Evolutionary conservation across 163 green algal species (phyloP), one percentile per base, ranked within the genome.

Genomic region (Chlamydomonas reinhardtii): DNA sequence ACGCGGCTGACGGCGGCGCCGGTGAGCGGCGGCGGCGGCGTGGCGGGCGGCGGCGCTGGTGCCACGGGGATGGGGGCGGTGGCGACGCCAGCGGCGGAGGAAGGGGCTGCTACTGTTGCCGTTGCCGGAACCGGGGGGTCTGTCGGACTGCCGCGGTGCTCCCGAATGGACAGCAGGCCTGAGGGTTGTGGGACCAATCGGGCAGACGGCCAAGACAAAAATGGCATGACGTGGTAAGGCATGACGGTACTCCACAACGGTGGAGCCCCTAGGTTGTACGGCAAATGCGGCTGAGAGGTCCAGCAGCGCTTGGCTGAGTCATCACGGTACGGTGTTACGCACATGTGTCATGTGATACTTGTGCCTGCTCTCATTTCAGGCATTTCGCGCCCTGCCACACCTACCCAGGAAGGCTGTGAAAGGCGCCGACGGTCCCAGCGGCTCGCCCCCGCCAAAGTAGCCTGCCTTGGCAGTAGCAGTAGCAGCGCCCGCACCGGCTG

Each of bases 381-480:
- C n/a, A n/a, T n/a, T n/a, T n/a, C n/a, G n/a, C n/a, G n/a, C n/a
- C n/a, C n/a, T n/a, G n/a, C n/a, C n/a, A n/a, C n/a, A n/a, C n/a
- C n/a, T n/a, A 85, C 79, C 79, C 48, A 85, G 68, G 68, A 78
- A 85, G 0, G 68, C 69, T 11, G 19, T n/a, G 52, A 56, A 72
- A 20, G 74, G 19, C 34, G 32, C 74, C 22, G 29, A 37, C 19
- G 74, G 52, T 25, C 34, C 52, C 34, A 56, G 56, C 74, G 59
- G 27, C 32, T 27, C 54, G 6, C 29, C 31, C 31, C 31, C 54
- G 1, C 48, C 48, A 56, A 56, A 56, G 48, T 22, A 56, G 11
- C 48, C 48, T 1, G 48, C 11, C 48, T 56, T 56, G 15, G 74
- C 17, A 4, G 29, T 31, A 15, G n/a, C 31, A 8, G 29, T 8